These are phyloP conservation scores for Solanum commersonii DNA, from an alignment of 257 asterid genomes.

Conservation along the genomic window DNA sequence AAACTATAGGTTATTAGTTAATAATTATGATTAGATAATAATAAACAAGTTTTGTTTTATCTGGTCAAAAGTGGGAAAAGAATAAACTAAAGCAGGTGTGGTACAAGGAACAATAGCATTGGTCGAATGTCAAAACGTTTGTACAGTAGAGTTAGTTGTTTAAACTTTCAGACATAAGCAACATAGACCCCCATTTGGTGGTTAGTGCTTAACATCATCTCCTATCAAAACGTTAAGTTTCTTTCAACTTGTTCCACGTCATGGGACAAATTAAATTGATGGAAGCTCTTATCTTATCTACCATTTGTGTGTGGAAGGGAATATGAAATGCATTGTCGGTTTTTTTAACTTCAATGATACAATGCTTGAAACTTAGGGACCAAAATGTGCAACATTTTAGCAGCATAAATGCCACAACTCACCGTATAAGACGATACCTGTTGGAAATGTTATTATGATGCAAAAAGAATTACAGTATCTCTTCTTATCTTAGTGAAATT, in stretches of 20 bases:
- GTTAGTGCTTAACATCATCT: conserved; percentile 4
- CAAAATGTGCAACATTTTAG: conserved; percentile 9
- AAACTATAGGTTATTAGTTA: background rate
- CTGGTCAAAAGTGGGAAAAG: conserved; percentile 14
- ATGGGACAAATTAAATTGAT: background rate
- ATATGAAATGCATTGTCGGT: conserved; percentile 8
- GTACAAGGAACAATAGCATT: conserved; percentile 5
- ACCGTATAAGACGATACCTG: conserved; percentile 16
- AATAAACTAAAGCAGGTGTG: conserved; percentile 10
- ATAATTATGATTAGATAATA: background rate
- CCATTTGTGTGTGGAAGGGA: background rate
- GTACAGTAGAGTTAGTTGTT: conserved; percentile 14
- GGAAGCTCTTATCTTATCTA: background rate
- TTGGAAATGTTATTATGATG: conserved; percentile 22
- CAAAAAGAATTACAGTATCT: conserved; percentile 26
- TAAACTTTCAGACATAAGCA: conserved; percentile 1
- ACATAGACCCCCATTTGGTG: conserved; percentile 8
- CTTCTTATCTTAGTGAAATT: conserved; percentile 18
- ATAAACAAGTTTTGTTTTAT: background rate
- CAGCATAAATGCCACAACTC: conserved; percentile 9
- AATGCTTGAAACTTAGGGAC: conserved; percentile 22
- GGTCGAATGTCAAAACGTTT: conserved; percentile 17
- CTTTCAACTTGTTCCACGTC: background rate
- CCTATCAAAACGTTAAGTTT: background rate
- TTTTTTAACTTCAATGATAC: conserved; percentile 5